Evolutionary conservation across 2,329 filamentous ascomycete genomes (phyloP).

Genomic region (Phaeosphaeria sp.): DNA sequence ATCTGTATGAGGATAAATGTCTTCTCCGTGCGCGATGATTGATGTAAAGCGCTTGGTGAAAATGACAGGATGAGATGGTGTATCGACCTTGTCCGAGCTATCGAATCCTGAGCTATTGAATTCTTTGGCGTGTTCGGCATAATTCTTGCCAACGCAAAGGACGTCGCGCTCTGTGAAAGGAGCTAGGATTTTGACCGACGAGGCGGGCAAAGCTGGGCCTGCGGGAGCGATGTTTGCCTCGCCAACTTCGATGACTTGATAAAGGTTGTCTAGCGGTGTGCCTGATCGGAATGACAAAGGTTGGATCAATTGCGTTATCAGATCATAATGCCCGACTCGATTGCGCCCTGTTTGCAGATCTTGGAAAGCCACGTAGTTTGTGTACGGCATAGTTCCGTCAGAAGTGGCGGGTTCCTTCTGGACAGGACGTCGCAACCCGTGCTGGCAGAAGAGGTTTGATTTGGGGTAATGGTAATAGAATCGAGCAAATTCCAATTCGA

Average conservation of each 20-base stretch:
- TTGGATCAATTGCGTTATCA: slow-evolving; percentile 46
- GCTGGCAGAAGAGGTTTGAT: too few species aligned
- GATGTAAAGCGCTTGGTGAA: slow-evolving; percentile 63
- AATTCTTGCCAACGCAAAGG: slow-evolving; percentile 65
- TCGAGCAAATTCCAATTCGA: too few species aligned
- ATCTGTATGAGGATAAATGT: slow-evolving; percentile 54
- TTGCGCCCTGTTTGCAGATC: slow-evolving; percentile 17
- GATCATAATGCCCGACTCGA: slow-evolving; percentile 54
- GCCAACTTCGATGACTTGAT: slow-evolving; percentile 61
- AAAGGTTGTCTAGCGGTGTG: slow-evolving; percentile 55
- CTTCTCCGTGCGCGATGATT: slow-evolving; percentile 58
- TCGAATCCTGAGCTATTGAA: slow-evolving; percentile 65
- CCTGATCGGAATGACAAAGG: slow-evolving; percentile 58
- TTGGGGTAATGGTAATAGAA: too few species aligned
- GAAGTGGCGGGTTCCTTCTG: not conserved
- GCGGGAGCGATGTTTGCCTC: slow-evolving; percentile 47
- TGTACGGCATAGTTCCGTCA: slow-evolving; percentile 17
- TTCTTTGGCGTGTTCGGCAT: slow-evolving; percentile 63
- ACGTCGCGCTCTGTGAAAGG: slow-evolving; percentile 59
- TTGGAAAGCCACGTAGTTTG: slow-evolving; percentile 51
- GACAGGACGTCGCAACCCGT: too few species aligned
- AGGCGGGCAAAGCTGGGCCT: slow-evolving; percentile 42
- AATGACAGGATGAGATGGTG: slow-evolving; percentile 62
- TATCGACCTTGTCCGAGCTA: slow-evolving; percentile 61
- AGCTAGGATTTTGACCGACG: slow-evolving; percentile 53